Conservation (phyloP, 192 early-diverging fungal genomes). For the Coemansia sp. region DNA sequence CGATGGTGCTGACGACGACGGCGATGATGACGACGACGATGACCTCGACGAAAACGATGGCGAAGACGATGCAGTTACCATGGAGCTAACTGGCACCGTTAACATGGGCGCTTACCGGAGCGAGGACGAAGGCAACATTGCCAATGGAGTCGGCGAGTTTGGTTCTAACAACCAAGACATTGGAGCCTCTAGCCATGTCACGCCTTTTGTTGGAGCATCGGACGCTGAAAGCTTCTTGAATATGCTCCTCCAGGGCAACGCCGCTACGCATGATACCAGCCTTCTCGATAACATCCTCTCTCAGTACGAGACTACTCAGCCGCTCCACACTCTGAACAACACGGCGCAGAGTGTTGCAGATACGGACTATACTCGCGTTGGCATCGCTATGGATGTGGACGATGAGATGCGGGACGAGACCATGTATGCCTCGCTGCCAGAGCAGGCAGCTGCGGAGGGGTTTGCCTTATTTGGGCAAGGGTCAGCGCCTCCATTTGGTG, state of each 20-base stretch:
- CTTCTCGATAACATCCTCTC: constrained; percentile 47
- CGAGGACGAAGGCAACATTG: background rate
- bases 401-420: constrained; percentile 12
- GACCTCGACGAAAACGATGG: constrained; percentile 21
- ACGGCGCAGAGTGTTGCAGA: constrained; percentile 11
- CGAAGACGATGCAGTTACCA: constrained; percentile 45
- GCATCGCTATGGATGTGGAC: background rate
- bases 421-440: background rate
- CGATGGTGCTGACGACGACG: constrained; percentile 1
- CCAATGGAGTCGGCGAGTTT: background rate
- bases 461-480: background rate
- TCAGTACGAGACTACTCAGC: constrained; percentile 28
- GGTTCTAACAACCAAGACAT: background rate
- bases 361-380: constrained; percentile 33
- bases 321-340: background rate
- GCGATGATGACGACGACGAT: constrained; percentile 25
- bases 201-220: background rate
- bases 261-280: constrained; percentile 24
- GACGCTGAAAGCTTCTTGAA: constrained; percentile 26
- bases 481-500: background rate
- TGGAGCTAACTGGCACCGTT: constrained; percentile 43
- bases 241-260: constrained; percentile 38
- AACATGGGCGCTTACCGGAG: constrained; percentile 19
- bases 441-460: background rate
- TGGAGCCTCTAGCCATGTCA: background rate